These are phyloP conservation scores for Anisodus tanguticus DNA, from an alignment of 257 asterid species.

Conservation along the genomic window DNA sequence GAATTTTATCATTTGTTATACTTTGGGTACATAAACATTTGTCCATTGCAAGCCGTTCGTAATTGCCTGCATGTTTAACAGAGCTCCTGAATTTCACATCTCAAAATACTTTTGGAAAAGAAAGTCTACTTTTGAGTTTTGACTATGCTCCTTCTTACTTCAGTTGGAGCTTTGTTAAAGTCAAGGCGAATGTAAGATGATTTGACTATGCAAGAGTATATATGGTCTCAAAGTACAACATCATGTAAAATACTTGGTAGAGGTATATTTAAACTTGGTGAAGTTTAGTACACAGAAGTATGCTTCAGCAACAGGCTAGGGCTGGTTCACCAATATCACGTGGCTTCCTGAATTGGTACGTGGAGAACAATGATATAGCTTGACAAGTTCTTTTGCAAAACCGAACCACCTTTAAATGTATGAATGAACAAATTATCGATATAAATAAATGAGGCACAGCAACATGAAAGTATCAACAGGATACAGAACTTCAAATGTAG, in stretches of 20 bases:
- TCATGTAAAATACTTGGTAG: too few relatives aligned
- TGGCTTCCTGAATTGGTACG: not conserved
- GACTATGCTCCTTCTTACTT: too few relatives aligned
- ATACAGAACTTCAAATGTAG: slow-evolving; percentile 16
- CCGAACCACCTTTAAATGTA: not conserved
- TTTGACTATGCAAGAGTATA: too few relatives aligned
- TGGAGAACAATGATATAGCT: not conserved
- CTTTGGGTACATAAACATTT: too few relatives aligned
- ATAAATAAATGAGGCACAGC: not conserved
- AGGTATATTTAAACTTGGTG: not conserved
- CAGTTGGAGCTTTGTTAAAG: too few relatives aligned
- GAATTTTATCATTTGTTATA: not conserved
- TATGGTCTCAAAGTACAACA: too few relatives aligned
- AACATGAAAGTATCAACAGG: slow-evolving; percentile 12
- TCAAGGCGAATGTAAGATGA: too few relatives aligned
- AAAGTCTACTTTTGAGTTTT: too few relatives aligned
- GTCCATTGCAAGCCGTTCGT: not conserved
- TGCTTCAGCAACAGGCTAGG: not conserved
- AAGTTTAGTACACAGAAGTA: not conserved
- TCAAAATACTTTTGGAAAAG: too few relatives aligned
- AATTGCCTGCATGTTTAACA: not conserved
- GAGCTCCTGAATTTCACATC: not conserved
- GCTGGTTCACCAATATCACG: not conserved
- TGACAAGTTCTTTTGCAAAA: not conserved
- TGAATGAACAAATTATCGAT: slow-evolving; percentile 8